Evolutionary conservation across 495 filamentous ascomycete genomes (phyloP).

Genomic region (Gamarada debralockiae): DNA sequence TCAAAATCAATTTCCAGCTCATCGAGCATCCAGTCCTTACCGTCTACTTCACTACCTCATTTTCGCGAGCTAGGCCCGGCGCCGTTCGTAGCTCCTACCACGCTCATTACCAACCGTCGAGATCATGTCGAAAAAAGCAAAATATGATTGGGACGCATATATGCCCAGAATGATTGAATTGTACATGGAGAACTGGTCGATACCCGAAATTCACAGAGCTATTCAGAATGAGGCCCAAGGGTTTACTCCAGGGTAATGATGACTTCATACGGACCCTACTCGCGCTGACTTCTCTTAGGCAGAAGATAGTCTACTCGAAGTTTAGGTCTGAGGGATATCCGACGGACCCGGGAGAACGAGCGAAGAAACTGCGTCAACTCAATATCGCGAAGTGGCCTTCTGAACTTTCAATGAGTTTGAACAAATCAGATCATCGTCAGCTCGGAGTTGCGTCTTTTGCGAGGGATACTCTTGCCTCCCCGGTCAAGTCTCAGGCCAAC

Average conservation of each 20-base stretch:
- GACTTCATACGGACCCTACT: background rate
- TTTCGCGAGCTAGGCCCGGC: background rate
- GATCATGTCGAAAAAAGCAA: slow-evolving; percentile 6
- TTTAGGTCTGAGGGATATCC: slow-evolving; percentile 5
- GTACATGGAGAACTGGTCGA: background rate
- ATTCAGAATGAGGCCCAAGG: slow-evolving; percentile 3
- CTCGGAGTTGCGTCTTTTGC: too few species aligned
- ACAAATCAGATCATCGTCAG: too few species aligned
- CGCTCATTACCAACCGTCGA: background rate
- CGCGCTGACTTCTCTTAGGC: background rate
- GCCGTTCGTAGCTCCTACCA: background rate
- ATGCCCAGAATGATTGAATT: slow-evolving; percentile 6
- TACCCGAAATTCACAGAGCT: slow-evolving; percentile 1
- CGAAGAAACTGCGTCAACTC: background rate
- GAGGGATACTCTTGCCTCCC: too few species aligned
- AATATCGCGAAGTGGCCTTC: background rate
- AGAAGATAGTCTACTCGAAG: slow-evolving; percentile 1
- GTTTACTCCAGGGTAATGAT: slow-evolving; percentile 10
- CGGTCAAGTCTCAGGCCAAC: too few species aligned
- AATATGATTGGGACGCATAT: slow-evolving; percentile 8
- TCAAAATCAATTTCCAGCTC: background rate
- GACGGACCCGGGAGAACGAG: background rate
- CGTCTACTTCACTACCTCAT: background rate
- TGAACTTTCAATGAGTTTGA: background rate
- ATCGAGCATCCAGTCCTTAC: slow-evolving; percentile 2